phyloP scores from a whole-genome alignment of 176 grass and related monocot genomes.

The Carex cristatella region DNA sequence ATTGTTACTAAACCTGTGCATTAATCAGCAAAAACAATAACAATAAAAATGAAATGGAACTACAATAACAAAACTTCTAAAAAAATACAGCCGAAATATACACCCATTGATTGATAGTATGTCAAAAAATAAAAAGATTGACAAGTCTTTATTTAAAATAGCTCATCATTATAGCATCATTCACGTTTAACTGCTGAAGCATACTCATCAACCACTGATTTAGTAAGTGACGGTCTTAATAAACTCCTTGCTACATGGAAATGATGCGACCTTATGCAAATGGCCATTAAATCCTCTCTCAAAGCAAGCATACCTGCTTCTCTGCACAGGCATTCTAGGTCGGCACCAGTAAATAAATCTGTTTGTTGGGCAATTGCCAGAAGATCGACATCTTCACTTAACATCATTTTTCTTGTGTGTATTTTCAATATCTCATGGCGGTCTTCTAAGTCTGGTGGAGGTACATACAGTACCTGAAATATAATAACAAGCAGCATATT shows the following conservation, averaged over 20 bases:
- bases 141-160: conserved; percentile 9
- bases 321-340: conserved; percentile 72
- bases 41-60: neutral
- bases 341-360: conserved; percentile 67
- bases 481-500: neutral
- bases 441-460: conserved; percentile 59
- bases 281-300: conserved; percentile 51
- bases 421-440: conserved; percentile 62
- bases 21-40: neutral
- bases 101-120: neutral
- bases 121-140: neutral
- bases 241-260: conserved; percentile 49
- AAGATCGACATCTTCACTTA: conserved; percentile 71
- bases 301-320: conserved; percentile 71
- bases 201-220: conserved; percentile 56
- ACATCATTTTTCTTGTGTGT: conserved; percentile 65
- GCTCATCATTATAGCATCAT: conserved; percentile 16
- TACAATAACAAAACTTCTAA: neutral
- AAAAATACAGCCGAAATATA: neutral
- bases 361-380: conserved; percentile 41
- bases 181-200: conserved; percentile 30
- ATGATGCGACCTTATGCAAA: conserved; percentile 30
- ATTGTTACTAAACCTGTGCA: neutral
- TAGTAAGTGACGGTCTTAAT: conserved; percentile 52
- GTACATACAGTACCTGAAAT: conserved; percentile 69